phyloP scores from a whole-genome alignment of 495 filamentous ascomycete genomes.

The Aspergillus ostianus region DNA sequence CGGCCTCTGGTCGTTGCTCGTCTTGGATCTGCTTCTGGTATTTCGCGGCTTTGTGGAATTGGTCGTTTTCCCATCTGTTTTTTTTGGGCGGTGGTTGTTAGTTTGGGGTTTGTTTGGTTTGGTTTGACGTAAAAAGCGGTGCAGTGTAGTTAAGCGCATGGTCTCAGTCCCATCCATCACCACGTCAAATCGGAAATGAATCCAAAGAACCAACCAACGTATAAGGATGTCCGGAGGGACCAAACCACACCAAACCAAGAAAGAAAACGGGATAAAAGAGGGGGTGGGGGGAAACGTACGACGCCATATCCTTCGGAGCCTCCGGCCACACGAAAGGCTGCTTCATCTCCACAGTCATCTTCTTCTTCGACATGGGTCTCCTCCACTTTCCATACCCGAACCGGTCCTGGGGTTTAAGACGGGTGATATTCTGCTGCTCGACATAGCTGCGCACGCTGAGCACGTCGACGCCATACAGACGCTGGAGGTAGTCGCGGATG shows the following conservation, averaged over 20 bases:
- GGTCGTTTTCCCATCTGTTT: conserved; percentile 52
- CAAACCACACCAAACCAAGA: neutral
- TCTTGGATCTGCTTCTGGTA: conserved; percentile 30
- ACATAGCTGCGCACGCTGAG: conserved; percentile 75
- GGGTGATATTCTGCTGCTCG: conserved; percentile 61
- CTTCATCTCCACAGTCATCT: conserved; percentile 84
- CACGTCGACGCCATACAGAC: conserved; percentile 67
- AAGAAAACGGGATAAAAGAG: neutral
- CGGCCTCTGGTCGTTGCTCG: conserved; percentile 23
- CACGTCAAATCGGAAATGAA: neutral
- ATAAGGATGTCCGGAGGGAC: neutral
- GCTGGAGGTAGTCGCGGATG: conserved; percentile 81
- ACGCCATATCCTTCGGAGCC: conserved; percentile 52
- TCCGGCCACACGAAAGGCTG: conserved; percentile 84
- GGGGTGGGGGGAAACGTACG: conserved; percentile 44
- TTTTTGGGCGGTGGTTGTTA: neutral
- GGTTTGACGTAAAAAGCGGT: too few species aligned
- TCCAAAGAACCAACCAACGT: neutral
- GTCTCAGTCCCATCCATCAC: too few species aligned
- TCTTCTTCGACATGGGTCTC: conserved; percentile 71
- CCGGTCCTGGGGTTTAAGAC: conserved; percentile 37
- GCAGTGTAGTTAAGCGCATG: too few species aligned
- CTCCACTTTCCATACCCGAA: conserved; percentile 40
- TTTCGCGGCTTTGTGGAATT: conserved; percentile 36
- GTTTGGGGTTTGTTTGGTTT: neutral